Base-by-base conservation (phyloP, 2,329 filamentous ascomycete genomes). In the Alternaria sp. region DNA sequence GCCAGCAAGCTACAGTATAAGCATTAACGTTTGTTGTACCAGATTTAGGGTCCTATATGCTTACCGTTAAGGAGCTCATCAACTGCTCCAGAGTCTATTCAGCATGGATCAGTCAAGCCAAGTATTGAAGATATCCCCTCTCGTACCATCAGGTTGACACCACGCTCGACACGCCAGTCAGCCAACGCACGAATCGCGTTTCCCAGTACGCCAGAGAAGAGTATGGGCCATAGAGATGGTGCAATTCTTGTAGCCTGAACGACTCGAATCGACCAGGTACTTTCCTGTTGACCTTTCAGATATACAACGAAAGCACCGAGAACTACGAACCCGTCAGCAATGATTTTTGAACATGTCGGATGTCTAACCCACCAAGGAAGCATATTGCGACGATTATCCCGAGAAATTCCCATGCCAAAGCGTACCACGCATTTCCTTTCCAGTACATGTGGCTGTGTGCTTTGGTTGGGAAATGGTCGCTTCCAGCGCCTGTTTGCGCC, bases 181-280 rank as follows among this genome's bases (percentile, higher is more conserved):
- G 56, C 60, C 5, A 60, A 48, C 4, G 56, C 39, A 13, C 44
- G 37, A 21, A 62, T 36, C 10, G 56, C 56, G 33, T 51, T 62
- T 11, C 56, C 60, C 23, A 60, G 14, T 6, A 62, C 39, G 8
- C 53, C 50, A 9, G 60, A 62, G 9, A 62, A 62, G 11, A 60
- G 9, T 11, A 62, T 60, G 2, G 53, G 60, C 56, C 60, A 60
- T 13, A 62, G 21, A 1, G 56, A 57, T 14, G 60, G 56, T 13
- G 49, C 56, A 17, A 62, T 42, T 9, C 41, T 34, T 9, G 56
- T 62, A 11, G 60, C 53, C 33, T 46, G 39, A 17, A 62, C 21
- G 5, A 60, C 57, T 26, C 21, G 23, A 5, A 44, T 29, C n/a
- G 26, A 44, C 37, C 37, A 39, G 10, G 0, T 10, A 39, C 37